Conservation (phyloP, 805 yeast species). For the Yamadazyma olivae region DNA sequence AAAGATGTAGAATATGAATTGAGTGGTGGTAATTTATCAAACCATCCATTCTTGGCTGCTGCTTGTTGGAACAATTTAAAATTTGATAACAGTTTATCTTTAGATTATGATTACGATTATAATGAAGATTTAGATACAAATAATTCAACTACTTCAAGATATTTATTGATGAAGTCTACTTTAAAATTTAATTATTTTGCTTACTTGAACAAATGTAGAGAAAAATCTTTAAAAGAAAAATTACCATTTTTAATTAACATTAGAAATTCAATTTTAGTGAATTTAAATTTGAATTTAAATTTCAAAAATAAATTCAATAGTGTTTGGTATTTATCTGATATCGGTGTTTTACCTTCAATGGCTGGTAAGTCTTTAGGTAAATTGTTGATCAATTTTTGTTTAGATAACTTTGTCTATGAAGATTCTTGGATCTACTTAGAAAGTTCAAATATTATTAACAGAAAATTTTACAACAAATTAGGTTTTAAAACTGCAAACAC, state of each 20-base stretch:
- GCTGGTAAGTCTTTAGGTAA: slow-evolving; percentile 60
- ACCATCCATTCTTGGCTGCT: slow-evolving; percentile 49
- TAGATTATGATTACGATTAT: slow-evolving; percentile 10
- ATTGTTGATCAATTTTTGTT: slow-evolving; percentile 47
- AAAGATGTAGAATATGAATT: slow-evolving; percentile 45
- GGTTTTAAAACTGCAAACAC: slow-evolving; percentile 42
- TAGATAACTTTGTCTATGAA: slow-evolving; percentile 41
- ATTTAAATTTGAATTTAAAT: slow-evolving; percentile 24
- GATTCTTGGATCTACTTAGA: slow-evolving; percentile 46
- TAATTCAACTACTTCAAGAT: slow-evolving; percentile 1
- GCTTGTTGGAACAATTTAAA: slow-evolving; percentile 42
- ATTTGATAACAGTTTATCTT: slow-evolving; percentile 13
- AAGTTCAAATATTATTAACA: slow-evolving; percentile 53
- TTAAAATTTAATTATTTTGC: slow-evolving; percentile 37
- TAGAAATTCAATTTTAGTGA: slow-evolving; percentile 42
- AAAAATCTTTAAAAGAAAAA: slow-evolving; percentile 49
- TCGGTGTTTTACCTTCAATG: slow-evolving; percentile 56
- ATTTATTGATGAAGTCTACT: slow-evolving; percentile 1
- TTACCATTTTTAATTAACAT: slow-evolving; percentile 43
- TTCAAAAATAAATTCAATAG: slow-evolving; percentile 28
- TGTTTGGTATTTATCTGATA: slow-evolving; percentile 58
- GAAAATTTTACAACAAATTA: slow-evolving; percentile 50
- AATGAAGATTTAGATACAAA: slow-evolving; percentile 3
- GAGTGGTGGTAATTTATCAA: slow-evolving; percentile 13
- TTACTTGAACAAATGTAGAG: slow-evolving; percentile 40